Evolutionary conservation across 2,329 filamentous ascomycete genomes (phyloP), one percentile per base, ranked within the genome.

Genomic region (Venturia pyrina): DNA sequence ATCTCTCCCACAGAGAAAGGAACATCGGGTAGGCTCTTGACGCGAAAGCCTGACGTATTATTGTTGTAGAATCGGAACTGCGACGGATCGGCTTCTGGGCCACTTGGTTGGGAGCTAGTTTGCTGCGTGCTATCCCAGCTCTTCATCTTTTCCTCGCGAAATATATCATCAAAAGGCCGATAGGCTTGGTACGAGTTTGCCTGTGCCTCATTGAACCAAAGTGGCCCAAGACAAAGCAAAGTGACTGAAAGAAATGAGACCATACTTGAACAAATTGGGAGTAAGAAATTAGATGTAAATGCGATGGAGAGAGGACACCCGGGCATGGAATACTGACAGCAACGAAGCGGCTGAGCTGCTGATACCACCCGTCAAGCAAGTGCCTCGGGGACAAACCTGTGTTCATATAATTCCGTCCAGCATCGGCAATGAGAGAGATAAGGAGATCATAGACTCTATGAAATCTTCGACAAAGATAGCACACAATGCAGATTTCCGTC

Each of bases 1-100:
- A 67, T 64, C 34, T 67, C 66, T 17, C 66, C 66, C 15, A 67
- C 24, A 24, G 63, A 32, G 28, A 62, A 67, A 6, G 65, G 60
- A 17, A 67, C 32, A 34, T 66, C 66, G 3, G 66, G 66, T 19
- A 67, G 13, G 13, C 48, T 46, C 8, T 28, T 62, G 11, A 66
- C 64, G 11, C 44, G 64, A 44, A 57, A 65, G 15, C 40, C 37
- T 43, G 40, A 62, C n/a, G 60, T 62, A 19, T n/a, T 7, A 13
- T 62, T 28, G 24, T 17, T 62, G 40, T 62, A 62, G 37, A 62
- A 62, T 43, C 60, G 60, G 17, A 62, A 62, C 15, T 44, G 60
- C 7, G 60, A 62, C 5, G 43, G n/a, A 46, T 62, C 60, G 15
- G 37, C 60, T n/a, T 62, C 60, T n/a, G 5, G 32, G 28, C 53